Conservation (phyloP, 176 grass and related monocot species). For the Carex pumila region DNA sequence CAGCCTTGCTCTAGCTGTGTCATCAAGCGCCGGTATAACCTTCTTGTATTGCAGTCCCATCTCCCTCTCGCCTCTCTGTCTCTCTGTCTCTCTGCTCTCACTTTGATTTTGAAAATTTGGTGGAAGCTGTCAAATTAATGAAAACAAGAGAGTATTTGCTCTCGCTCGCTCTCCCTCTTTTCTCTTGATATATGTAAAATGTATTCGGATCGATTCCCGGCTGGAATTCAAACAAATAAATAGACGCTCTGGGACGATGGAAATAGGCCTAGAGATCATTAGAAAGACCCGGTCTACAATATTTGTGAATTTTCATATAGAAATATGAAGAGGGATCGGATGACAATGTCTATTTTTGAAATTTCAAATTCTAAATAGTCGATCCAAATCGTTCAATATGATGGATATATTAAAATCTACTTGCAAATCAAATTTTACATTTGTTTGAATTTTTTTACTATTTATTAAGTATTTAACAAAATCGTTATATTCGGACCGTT, state of each 20-base stretch:
- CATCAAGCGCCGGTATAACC: slow-evolving; percentile 40
- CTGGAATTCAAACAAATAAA: background rate
- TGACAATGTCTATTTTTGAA: too few species aligned
- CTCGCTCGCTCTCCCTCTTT: background rate
- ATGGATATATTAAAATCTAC: too few species aligned
- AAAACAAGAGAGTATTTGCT: background rate
- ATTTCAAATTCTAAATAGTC: too few species aligned
- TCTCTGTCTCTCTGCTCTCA: background rate
- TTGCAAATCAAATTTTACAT: too few species aligned
- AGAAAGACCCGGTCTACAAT: background rate
- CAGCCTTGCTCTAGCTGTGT: slow-evolving; percentile 53
- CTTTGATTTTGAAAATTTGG: background rate
- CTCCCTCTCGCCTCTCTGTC: background rate
- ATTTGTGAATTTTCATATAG: too few species aligned
- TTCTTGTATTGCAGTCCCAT: slow-evolving; percentile 38
- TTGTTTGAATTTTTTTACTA: too few species aligned
- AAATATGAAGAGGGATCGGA: too few species aligned
- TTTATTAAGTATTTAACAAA: too few species aligned
- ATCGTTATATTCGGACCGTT: too few species aligned
- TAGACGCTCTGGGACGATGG: background rate
- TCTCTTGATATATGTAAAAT: background rate
- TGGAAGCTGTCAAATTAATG: background rate
- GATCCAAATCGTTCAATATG: too few species aligned
- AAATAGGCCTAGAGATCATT: background rate
- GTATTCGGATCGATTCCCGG: background rate